Conservation (phyloP, 306 rosid species). For the Luffa acutangula region DNA sequence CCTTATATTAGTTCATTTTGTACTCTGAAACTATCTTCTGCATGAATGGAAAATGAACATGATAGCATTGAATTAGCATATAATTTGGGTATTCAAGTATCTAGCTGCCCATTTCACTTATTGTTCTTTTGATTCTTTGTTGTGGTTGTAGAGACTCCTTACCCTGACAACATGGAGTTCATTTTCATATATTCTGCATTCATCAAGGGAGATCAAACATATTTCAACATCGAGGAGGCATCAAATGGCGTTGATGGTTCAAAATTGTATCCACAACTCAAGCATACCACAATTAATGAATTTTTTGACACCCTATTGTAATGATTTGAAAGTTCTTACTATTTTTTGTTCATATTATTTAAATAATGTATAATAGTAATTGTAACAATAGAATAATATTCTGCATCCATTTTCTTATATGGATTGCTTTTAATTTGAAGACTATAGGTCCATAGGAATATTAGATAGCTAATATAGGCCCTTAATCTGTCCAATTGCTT, state of each 20-base stretch:
- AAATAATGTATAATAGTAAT: neutral
- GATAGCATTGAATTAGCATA: neutral
- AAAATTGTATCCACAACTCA: constrained; percentile 50
- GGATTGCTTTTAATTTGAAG: too few species aligned
- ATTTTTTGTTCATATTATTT: neutral
- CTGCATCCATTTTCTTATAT: neutral
- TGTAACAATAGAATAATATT: neutral
- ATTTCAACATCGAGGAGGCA: constrained; percentile 48
- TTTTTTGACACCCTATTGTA: constrained; percentile 44
- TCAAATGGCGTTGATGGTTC: constrained; percentile 50
- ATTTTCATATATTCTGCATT: constrained; percentile 70
- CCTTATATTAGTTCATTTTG: neutral
- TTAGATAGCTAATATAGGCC: too few species aligned
- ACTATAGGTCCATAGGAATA: too few species aligned
- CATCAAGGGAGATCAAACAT: constrained; percentile 74
- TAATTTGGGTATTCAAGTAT: neutral
- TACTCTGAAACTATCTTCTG: neutral
- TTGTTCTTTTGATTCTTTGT: neutral
- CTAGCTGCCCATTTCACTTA: neutral
- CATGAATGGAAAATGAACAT: neutral
- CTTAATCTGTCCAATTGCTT: neutral
- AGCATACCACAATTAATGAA: constrained; percentile 49
- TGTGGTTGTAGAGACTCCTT: constrained; percentile 50
- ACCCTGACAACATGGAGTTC: constrained; percentile 44
- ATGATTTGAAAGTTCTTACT: neutral